Conservation (phyloP, 352 stramenopile genomes). For the Halophytophthora batemanensis region DNA sequence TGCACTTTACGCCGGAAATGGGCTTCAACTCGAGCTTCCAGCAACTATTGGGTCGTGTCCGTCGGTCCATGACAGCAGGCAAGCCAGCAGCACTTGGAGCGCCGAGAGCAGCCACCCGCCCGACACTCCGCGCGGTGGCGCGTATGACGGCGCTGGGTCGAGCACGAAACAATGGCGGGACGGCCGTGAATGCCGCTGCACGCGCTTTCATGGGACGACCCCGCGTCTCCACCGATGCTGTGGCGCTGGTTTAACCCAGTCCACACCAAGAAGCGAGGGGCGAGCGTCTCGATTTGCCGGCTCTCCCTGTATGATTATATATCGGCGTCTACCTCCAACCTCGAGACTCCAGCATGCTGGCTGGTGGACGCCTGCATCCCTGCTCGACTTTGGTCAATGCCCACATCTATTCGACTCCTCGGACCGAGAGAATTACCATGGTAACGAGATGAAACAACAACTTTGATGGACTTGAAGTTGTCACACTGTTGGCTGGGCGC, state of each 20-base stretch:
- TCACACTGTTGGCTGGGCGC: too few species aligned
- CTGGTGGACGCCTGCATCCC: too few species aligned
- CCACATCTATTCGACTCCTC: too few species aligned
- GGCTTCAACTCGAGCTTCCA: slow-evolving; percentile 77
- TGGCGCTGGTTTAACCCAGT: slow-evolving; percentile 24
- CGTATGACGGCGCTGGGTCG: slow-evolving; percentile 30
- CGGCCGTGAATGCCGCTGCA: slow-evolving; percentile 19
- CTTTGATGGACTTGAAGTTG: too few species aligned
- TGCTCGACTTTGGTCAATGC: too few species aligned
- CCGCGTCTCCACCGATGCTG: slow-evolving; percentile 21
- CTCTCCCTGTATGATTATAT: too few species aligned
- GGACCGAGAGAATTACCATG: too few species aligned
- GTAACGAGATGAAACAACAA: too few species aligned
- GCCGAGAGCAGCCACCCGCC: slow-evolving; percentile 20
- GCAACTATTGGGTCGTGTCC: slow-evolving; percentile 42
- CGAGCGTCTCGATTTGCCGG: too few species aligned
- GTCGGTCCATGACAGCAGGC: slow-evolving; percentile 34
- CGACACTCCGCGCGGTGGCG: slow-evolving; percentile 31
- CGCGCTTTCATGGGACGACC: slow-evolving; percentile 25
- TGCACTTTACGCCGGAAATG: slow-evolving; percentile 78
- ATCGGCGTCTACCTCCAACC: too few species aligned
- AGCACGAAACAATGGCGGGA: slow-evolving; percentile 21
- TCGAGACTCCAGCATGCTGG: too few species aligned
- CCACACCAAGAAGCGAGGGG: not conserved
- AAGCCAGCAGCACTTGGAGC: slow-evolving; percentile 24